Conservation (phyloP, 768 basidiomycete species). For the Hypsizygus marmoreus region DNA sequence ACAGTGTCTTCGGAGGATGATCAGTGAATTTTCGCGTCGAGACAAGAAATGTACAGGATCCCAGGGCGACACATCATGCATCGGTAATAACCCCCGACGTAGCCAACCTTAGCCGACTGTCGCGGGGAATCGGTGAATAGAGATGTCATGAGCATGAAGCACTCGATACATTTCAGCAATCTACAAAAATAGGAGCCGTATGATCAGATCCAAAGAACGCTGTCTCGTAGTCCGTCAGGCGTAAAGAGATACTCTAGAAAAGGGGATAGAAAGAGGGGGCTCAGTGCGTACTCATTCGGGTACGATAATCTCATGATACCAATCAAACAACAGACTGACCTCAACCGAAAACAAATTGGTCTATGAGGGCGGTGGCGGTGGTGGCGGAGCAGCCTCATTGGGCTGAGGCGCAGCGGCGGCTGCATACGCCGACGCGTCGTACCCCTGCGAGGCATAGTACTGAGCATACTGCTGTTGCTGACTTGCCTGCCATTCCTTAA, state of each 20-base stretch:
- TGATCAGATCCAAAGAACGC: too few species aligned
- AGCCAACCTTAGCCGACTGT: too few species aligned
- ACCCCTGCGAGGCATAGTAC: slow-evolving; percentile 66
- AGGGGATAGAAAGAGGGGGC: slow-evolving; percentile 1
- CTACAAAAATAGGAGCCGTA: too few species aligned
- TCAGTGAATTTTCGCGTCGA: too few species aligned
- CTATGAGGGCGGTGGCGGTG: slow-evolving; percentile 33
- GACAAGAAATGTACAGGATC: too few species aligned
- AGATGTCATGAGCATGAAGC: too few species aligned
- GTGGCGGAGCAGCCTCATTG: slow-evolving; percentile 33
- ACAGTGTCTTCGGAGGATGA: too few species aligned
- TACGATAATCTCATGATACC: slow-evolving; percentile 1
- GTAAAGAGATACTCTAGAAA: background rate
- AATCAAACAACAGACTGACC: slow-evolving; percentile 7
- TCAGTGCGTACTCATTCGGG: slow-evolving; percentile 15
- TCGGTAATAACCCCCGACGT: too few species aligned
- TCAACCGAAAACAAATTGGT: background rate
- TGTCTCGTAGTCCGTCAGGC: too few species aligned
- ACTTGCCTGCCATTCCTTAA: slow-evolving; percentile 79
- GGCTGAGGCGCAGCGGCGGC: slow-evolving; percentile 22
- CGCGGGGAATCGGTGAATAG: too few species aligned
- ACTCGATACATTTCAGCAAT: too few species aligned
- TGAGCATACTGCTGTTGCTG: slow-evolving; percentile 75
- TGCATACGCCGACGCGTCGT: slow-evolving; percentile 30
- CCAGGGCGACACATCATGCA: too few species aligned